phyloP scores from a whole-genome alignment of 768 basidiomycete species.

The Russula ochroleuca region DNA sequence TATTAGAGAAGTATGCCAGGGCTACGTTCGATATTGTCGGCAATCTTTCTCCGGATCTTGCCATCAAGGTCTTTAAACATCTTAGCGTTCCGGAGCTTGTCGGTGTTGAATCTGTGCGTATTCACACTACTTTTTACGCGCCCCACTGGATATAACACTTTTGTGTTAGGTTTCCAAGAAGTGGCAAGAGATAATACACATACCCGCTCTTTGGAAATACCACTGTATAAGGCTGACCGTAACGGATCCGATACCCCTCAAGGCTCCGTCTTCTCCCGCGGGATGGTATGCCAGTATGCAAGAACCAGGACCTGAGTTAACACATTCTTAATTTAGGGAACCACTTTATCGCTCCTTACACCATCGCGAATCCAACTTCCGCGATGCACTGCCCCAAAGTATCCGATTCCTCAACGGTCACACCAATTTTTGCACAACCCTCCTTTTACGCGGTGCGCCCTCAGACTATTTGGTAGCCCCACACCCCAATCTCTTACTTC shows the following conservation, averaged over 20 bases:
- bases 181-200: conserved; percentile 45
- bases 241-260: conserved; percentile 64
- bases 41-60: conserved; percentile 59
- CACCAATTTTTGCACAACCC: conserved; percentile 82
- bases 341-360: conserved; percentile 76
- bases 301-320: background rate
- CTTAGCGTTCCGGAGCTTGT: conserved; percentile 60
- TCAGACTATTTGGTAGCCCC: background rate
- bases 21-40: conserved; percentile 83
- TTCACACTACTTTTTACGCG: background rate
- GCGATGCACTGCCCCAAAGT: conserved; percentile 66
- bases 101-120: conserved; percentile 49
- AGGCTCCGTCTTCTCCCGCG: conserved; percentile 56
- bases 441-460: conserved; percentile 53
- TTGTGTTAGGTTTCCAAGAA: conserved; percentile 41
- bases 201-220: conserved; percentile 72
- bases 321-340: conserved; percentile 38
- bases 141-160: background rate
- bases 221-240: conserved; percentile 71
- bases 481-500: background rate
- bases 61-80: conserved; percentile 56
- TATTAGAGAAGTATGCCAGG: conserved; percentile 78
- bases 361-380: conserved; percentile 82
- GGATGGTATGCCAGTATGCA: conserved; percentile 56
- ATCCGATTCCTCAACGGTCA: conserved; percentile 78